phyloP scores from a whole-genome alignment of 2,329 filamentous ascomycete genomes.

The Rutstroemia sp. region DNA sequence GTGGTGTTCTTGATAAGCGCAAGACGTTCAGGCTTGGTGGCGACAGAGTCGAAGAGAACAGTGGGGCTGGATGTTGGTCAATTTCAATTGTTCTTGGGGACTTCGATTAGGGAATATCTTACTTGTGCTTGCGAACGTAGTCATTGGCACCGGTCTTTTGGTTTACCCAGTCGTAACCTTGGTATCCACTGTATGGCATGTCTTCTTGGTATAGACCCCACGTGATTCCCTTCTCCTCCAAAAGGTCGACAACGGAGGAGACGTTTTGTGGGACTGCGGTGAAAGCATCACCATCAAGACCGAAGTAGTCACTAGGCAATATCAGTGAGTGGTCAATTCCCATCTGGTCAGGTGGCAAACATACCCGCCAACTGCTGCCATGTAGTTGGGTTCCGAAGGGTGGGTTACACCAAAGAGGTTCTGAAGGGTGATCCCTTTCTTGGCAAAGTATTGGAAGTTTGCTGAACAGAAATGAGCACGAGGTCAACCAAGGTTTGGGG shows the following conservation, averaged over 20 bases:
- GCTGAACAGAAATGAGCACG: conserved; percentile 32
- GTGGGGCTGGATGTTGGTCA: conserved; percentile 31
- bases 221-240: conserved; percentile 55
- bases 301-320: conserved; percentile 46
- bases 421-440: conserved; percentile 53
- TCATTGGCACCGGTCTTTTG: conserved; percentile 58
- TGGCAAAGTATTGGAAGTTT: conserved; percentile 50
- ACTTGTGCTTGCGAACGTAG: conserved; percentile 81
- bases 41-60: conserved; percentile 59
- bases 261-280: conserved; percentile 51
- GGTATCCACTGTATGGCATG: conserved; percentile 66
- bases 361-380: conserved; percentile 53
- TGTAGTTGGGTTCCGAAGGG: conserved; percentile 71
- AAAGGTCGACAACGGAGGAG: conserved; percentile 60
- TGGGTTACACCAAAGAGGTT: conserved; percentile 60
- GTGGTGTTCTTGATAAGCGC: conserved; percentile 68
- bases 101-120: conserved; percentile 17
- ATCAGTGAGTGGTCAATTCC: background rate
- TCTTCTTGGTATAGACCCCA: conserved; percentile 75
- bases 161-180: conserved; percentile 58
- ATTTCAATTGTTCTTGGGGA: background rate
- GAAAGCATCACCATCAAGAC: conserved; percentile 63
- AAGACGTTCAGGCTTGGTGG: conserved; percentile 50
- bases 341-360: background rate
- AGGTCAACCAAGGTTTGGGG: conserved; percentile 12